Evolutionary conservation across 768 basidiomycete species (phyloP), one percentile per base, ranked within the genome.

Genomic region (Xerocomellus chrysenteron): DNA sequence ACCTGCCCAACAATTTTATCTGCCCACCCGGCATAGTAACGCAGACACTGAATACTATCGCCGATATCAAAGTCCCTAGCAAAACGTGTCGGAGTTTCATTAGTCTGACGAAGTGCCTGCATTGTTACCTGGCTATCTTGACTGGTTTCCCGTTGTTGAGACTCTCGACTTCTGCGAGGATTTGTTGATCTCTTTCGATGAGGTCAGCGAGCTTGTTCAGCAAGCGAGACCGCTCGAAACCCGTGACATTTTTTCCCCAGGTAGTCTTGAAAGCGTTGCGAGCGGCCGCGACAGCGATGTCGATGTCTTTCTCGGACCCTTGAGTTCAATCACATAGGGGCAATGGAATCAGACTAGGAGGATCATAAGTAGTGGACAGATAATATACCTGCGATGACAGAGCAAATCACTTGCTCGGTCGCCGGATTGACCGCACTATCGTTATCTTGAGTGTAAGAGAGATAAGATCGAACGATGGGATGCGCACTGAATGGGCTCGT

Each of bases 1-100:
- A 87, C 88, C 82, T 95, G 85, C 21, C 97, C 96, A 26, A 80
- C 75, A 49, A 97, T 87, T 76, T 98, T 98, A 76, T 98, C 95
- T 10, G 92, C 92, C 90, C 90, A 95, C 24, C 95, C 95, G 39
- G 93, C 95, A 68, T 94, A 97, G 75, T 98, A 97, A 48, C 92
- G 81, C 50, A 93, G 73, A 66, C 90, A 92, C 62, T 84, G 84
- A 19, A 92, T 75, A 57, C 77, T 86, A 67, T 93, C 91, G 40
- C 83, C 85, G 40, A 94, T 88, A 68, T 94, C 91, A 58, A 82
- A 86, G 68, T 91, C 90, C 69, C 90, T 91, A 60, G 0, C 36
- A 47, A 55, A 26, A 30, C 1, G 19, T 42, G 59, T 55, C 47
- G 59, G 47, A 35, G 35, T 37, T 37, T 47, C 32, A 14, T 32